Evolutionary conservation across 495 filamentous ascomycete genomes (phyloP), one percentile per base, ranked within the genome.

Genomic region (Friedmanniomyces simplex): DNA sequence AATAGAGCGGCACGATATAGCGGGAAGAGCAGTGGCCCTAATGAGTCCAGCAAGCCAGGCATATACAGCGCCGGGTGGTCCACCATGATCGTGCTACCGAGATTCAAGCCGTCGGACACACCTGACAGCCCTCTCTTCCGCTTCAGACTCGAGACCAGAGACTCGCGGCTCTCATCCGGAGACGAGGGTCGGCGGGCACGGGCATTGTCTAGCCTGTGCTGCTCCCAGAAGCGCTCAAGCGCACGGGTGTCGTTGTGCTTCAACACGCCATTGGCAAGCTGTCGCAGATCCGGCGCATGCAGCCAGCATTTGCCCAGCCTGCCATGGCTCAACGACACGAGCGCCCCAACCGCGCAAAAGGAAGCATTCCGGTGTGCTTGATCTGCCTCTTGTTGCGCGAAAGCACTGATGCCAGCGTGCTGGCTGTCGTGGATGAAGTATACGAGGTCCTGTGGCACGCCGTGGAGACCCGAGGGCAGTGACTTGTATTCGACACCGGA

Each of bases 401-500:
- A 98, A 36, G 91, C 88, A 73, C 93, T 96, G 65, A 97, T 76
- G 14, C 91, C 93, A 16, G 89, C 91, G 74, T 90, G 87, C 2
- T 76, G 73, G 55, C 83, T 81, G 14, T 54, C 51, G 66, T 97
- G 89, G 26, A 93, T 80, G 69, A 96, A 98, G 58, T 73, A 86
- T 79, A 98, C 85, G 14, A 96, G 74, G 69, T 98, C 93, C 52
- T 89, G 82, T 46, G 83, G 75, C 11, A 96, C 87, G 57, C 87
- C 87, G 73, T 98, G 93, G 45, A 96, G 71, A 37, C 93, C 93
- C 0, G 91, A 96, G 0, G 93, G 93, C 42, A 98, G 77, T 52
- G 82, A 91, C 71, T 96, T 96, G 79, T 87, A 98, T 69, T 98
- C 93, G 52, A 97, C 90, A 37, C 89, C 88, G 67, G 94, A 89